These are phyloP conservation scores for Scalesia atractyloides DNA, from an alignment of 129 eudicot species.

Conservation along the genomic window DNA sequence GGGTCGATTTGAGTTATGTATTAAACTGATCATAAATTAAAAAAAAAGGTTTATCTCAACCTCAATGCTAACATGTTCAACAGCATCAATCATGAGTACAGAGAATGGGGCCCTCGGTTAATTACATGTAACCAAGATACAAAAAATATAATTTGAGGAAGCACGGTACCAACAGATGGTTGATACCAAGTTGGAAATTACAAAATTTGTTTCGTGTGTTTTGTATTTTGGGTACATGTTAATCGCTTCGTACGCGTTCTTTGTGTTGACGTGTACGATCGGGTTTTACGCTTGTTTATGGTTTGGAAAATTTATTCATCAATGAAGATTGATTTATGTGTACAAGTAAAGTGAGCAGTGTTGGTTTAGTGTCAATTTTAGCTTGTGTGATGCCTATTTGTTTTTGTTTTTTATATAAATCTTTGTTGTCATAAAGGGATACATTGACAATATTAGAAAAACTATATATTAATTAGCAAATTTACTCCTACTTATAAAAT, in stretches of 20 bases:
- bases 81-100: slow-evolving; percentile 83
- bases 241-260: slow-evolving; percentile 25
- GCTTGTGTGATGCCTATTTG: no score
- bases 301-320: slow-evolving; percentile 75
- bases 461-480: no score
- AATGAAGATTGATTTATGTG: no score
- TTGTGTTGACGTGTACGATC: slow-evolving; percentile 7
- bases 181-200: slow-evolving; percentile 67
- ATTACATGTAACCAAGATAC: slow-evolving; percentile 71
- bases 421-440: no score
- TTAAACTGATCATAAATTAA: not conserved
- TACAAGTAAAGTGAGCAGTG: no score
- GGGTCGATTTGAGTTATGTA: not conserved
- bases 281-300: slow-evolving; percentile 50
- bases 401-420: no score
- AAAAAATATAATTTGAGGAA: slow-evolving; percentile 53
- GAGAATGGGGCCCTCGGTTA: slow-evolving; percentile 70
- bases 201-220: slow-evolving; percentile 62
- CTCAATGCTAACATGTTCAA: slow-evolving; percentile 18
- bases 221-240: slow-evolving; percentile 67
- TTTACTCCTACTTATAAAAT: no score
- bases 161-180: slow-evolving; percentile 80
- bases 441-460: no score
- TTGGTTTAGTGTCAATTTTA: no score
- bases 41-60: not conserved